Evolutionary conservation across 257 asterid genomes (phyloP).

Genomic region (Anisodus acutangulus): DNA sequence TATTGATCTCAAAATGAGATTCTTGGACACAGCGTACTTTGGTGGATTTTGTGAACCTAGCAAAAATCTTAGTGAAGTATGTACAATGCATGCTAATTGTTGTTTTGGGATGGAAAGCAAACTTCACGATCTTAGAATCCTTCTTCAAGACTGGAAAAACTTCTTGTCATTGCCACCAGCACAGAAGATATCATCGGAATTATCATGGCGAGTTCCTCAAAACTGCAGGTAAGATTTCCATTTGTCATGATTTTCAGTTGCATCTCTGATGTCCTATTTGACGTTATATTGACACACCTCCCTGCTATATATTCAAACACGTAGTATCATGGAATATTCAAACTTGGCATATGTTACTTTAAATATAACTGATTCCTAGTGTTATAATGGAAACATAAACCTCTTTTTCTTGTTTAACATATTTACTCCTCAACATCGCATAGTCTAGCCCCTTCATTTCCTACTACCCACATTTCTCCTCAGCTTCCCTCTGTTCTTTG

Average conservation of each 20-base stretch:
- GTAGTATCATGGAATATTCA: background rate
- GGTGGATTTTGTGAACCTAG: slow-evolving; percentile 71
- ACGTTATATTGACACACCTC: background rate
- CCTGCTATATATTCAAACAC: background rate
- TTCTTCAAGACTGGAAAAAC: slow-evolving; percentile 59
- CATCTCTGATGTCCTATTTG: background rate
- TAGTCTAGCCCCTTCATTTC: background rate
- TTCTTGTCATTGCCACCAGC: slow-evolving; percentile 40
- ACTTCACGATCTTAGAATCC: slow-evolving; percentile 54
- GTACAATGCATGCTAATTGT: slow-evolving; percentile 78
- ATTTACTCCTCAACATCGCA: background rate
- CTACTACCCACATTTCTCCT: background rate
- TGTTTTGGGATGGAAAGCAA: slow-evolving; percentile 61
- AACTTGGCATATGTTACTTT: background rate
- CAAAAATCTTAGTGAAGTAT: slow-evolving; percentile 48
- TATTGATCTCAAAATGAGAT: slow-evolving; percentile 51
- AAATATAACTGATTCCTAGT: background rate
- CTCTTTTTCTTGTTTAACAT: background rate
- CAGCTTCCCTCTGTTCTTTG: background rate
- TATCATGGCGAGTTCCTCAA: slow-evolving; percentile 77
- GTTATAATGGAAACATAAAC: background rate
- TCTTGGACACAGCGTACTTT: slow-evolving; percentile 43
- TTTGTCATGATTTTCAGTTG: slow-evolving; percentile 14
- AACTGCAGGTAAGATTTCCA: slow-evolving; percentile 63
- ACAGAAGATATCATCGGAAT: slow-evolving; percentile 24